These are phyloP conservation scores for Periconia macrospinosa DNA, from an alignment of 2,329 filamentous ascomycete species.

Conservation along the genomic window DNA sequence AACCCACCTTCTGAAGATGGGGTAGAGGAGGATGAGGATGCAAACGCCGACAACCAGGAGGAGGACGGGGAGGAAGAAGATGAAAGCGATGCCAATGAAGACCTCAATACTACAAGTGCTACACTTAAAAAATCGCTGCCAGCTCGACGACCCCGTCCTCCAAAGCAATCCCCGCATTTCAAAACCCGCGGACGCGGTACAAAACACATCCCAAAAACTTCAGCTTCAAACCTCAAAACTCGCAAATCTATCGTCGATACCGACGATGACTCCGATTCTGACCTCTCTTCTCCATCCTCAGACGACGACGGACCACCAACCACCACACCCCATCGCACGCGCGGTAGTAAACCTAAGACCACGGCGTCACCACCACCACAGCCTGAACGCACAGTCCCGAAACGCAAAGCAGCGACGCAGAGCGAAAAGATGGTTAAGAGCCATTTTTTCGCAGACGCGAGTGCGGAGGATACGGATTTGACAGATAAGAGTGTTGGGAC, in stretches of 20 bases:
- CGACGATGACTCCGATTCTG: slow-evolving; percentile 11
- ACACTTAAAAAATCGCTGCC: not conserved
- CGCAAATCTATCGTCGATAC: slow-evolving; percentile 8
- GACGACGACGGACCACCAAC: not conserved
- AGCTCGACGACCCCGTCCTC: slow-evolving; percentile 2
- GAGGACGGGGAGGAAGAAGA: slow-evolving; percentile 47
- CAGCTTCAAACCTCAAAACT: not conserved
- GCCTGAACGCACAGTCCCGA: slow-evolving; percentile 12
- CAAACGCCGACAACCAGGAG: not conserved
- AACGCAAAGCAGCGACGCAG: slow-evolving; percentile 28
- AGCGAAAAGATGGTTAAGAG: slow-evolving; percentile 35
- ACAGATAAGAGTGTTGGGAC: slow-evolving; percentile 22
- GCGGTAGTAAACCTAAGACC: slow-evolving; percentile 3
- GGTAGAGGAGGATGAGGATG: not conserved
- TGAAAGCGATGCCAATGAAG: slow-evolving; percentile 6
- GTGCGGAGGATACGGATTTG: slow-evolving; percentile 37
- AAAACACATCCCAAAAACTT: slow-evolving; percentile 10
- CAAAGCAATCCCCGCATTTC: slow-evolving; percentile 6
- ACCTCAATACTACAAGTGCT: not conserved
- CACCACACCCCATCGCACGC: not conserved
- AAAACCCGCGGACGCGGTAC: slow-evolving; percentile 16
- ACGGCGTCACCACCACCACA: slow-evolving; percentile 7
- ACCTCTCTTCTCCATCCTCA: slow-evolving; percentile 8
- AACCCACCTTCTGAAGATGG: slow-evolving; percentile 11
- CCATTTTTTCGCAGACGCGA: slow-evolving; percentile 35